Percentiles rank a stretch among this genome's conserved stretches.
Evolutionary conservation across 306 rosid species (phyloP).

Genomic region (Acacia crassicarpa): DNA sequence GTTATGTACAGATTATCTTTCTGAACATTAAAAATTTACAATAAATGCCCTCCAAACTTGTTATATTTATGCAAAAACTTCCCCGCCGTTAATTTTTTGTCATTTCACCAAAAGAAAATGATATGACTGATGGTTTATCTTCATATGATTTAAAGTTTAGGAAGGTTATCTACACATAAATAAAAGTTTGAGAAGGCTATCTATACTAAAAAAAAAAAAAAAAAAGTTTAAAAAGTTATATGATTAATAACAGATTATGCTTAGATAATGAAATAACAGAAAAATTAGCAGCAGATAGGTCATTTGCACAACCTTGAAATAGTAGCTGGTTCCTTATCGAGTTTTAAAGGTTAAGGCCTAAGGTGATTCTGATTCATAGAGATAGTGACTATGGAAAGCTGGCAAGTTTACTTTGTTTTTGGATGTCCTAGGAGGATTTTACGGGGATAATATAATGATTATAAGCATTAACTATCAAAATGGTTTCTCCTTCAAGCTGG

Average conservation of each 20-base stretch:
- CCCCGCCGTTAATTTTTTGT: background rate
- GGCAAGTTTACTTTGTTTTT: slow-evolving; percentile 41
- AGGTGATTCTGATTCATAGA: slow-evolving; percentile 80
- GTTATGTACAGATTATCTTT: background rate
- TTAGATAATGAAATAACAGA: too few relatives aligned
- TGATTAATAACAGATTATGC: background rate
- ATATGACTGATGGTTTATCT: background rate
- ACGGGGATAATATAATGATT: background rate
- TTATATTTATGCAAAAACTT: background rate
- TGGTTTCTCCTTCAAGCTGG: slow-evolving; percentile 37
- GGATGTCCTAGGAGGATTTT: background rate
- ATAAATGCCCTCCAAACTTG: background rate
- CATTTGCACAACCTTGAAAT: too few relatives aligned
- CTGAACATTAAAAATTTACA: background rate
- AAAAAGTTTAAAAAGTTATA: too few relatives aligned
- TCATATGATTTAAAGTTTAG: too few relatives aligned
- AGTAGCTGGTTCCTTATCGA: too few relatives aligned
- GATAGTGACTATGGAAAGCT: slow-evolving; percentile 95
- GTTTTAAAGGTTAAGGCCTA: too few relatives aligned
- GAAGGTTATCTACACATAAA: background rate
- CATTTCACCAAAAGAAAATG: too few relatives aligned
- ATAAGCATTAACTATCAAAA: slow-evolving; percentile 27
- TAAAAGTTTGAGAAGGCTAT: background rate
- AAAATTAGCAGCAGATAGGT: too few relatives aligned
- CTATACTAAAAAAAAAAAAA: too few relatives aligned